phyloP scores from a whole-genome alignment of 2,329 filamentous ascomycete genomes.

The Fusarium sarcochroum region DNA sequence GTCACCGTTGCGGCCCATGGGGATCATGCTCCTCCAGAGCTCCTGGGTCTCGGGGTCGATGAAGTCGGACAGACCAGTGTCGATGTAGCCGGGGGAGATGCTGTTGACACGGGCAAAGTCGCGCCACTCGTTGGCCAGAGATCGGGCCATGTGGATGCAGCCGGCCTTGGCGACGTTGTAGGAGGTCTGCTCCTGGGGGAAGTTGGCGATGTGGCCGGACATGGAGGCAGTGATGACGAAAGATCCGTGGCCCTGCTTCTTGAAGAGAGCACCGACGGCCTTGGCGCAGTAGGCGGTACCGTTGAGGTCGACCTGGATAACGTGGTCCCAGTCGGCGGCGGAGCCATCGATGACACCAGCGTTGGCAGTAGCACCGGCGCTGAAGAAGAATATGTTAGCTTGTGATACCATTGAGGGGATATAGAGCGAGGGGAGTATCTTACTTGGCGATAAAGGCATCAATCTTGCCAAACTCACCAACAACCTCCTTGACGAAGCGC shows the following conservation, averaged over 20 bases:
- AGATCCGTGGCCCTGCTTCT: slow-evolving; percentile 72
- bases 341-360: slow-evolving; percentile 76
- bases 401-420: not conserved
- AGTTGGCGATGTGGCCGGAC: slow-evolving; percentile 79
- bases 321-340: slow-evolving; percentile 75
- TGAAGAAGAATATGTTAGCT: slow-evolving; percentile 3
- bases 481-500: slow-evolving; percentile 71
- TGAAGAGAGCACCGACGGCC: slow-evolving; percentile 74
- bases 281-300: slow-evolving; percentile 78
- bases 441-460: slow-evolving; percentile 84
- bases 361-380: slow-evolving; percentile 77
- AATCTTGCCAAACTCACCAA: slow-evolving; percentile 80
- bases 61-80: slow-evolving; percentile 77
- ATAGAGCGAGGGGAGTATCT: slow-evolving; percentile 51
- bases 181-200: slow-evolving; percentile 76
- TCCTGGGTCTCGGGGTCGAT: slow-evolving; percentile 76
- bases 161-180: slow-evolving; percentile 77
- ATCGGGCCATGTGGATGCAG: slow-evolving; percentile 62
- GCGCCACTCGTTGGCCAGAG: slow-evolving; percentile 75
- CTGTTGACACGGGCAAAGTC: slow-evolving; percentile 76
- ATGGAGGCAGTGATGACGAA: slow-evolving; percentile 80
- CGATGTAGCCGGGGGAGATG: slow-evolving; percentile 77
- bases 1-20: slow-evolving; percentile 77
- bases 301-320: slow-evolving; percentile 75
- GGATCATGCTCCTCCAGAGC: slow-evolving; percentile 81